Evolutionary conservation across 805 yeast genomes (phyloP), one percentile per base, ranked within the genome.

Genomic region (Wickerhamiella azyma): DNA sequence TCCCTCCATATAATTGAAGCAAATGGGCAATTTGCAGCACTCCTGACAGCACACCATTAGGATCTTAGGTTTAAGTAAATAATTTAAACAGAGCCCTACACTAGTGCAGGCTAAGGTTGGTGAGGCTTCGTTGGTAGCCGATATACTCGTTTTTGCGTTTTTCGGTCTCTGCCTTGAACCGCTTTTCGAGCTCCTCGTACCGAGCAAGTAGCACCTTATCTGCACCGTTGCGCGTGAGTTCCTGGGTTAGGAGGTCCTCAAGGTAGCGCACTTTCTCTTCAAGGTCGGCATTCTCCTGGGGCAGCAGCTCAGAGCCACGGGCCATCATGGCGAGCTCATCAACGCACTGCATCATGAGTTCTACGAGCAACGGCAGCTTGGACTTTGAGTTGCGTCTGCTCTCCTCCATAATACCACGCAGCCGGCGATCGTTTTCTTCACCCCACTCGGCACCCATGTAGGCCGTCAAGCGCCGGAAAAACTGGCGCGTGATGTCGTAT

Each of bases 341-440:
- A 2, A 55, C 50, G 30, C 51, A 48, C 30, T 43, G 37, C 19
- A 50, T 43, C 43, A 53, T 26, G 8, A 52, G 45, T 9, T 49
- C 55, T 5, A 43, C 46, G 14, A 55, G 46, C 32, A 51, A 26
- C 28, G 59, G 59, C 13, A 53, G 47, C 38, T 55, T 55, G 37
- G 51, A 43, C 26, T 39, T 42, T 2, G 43, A 32, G 18, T 48
- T 45, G 13, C 17, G 21, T 37, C 42, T 39, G 9, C 52, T 41
- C 18, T 41, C 43, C 14, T 43, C 47, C n/a, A 55, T 48, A 14
- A 55, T 51, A 8, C 39, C 44, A 11, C 44, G 47, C 30, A 55
- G 50, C 40, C 50, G 49, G 3, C 11, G 14, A 32, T 55, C 54
- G 26, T 48, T 47, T 9, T 26, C 36, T 2, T 45, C 48, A 21